phyloP scores from a whole-genome alignment of 176 grass and related monocot species.

The Coix lacrymajobi region DNA sequence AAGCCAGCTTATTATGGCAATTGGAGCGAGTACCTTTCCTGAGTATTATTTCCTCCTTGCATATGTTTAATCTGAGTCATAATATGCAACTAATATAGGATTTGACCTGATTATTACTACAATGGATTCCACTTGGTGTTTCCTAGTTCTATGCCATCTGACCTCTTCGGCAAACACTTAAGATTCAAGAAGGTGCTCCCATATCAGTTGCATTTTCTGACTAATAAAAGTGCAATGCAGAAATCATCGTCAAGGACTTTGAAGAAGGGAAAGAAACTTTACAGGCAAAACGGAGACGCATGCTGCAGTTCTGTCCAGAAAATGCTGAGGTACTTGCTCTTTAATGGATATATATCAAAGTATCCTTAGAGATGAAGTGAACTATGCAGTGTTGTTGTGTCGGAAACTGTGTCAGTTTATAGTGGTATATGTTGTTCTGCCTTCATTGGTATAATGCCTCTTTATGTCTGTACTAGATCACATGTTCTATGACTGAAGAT shows the following conservation, averaged over 20 bases:
- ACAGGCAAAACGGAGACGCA: conserved; percentile 80
- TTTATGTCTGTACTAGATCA: conserved; percentile 38
- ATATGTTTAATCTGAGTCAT: not conserved
- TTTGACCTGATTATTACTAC: not conserved
- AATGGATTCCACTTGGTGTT: conserved; percentile 13
- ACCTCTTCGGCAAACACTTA: not conserved
- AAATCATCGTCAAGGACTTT: conserved; percentile 48
- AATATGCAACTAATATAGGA: not conserved
- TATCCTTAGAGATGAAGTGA: conserved; percentile 16
- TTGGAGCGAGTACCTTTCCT: not conserved
- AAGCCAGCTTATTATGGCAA: not conserved
- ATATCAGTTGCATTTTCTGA: conserved; percentile 14
- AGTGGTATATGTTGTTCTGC: conserved; percentile 16
- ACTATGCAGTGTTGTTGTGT: not conserved
- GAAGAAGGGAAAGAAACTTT: conserved; percentile 75
- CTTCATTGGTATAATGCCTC: not conserved
- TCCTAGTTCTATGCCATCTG: not conserved
- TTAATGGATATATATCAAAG: not conserved
- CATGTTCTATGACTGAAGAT: conserved; percentile 52
- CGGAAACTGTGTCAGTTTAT: not conserved
- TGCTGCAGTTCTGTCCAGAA: conserved; percentile 85
- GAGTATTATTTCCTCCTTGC: not conserved
- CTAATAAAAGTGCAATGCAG: conserved; percentile 24
- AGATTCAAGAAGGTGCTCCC: not conserved
- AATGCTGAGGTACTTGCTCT: conserved; percentile 43